Evolutionary conservation across 2,329 filamentous ascomycete genomes (phyloP).

Genomic region (Monosporascus sp.): DNA sequence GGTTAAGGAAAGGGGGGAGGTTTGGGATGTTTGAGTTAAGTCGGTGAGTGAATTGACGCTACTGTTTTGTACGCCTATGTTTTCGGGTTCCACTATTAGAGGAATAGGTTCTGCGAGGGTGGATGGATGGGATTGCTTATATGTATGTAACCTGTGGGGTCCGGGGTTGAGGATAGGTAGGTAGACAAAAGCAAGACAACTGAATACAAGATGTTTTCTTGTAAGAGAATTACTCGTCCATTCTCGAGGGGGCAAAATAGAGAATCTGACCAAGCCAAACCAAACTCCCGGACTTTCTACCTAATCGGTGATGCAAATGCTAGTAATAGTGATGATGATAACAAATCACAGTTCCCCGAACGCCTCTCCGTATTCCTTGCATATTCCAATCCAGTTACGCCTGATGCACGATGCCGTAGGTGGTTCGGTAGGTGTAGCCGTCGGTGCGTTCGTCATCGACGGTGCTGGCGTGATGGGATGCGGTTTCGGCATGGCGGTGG

Average conservation of each 20-base stretch:
- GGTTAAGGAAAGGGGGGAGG: neutral
- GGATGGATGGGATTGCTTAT: too few species aligned
- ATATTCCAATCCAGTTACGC: neutral
- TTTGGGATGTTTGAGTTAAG: neutral
- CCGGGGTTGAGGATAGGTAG: too few species aligned
- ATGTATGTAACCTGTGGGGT: too few species aligned
- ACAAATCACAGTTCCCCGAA: neutral
- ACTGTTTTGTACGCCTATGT: neutral
- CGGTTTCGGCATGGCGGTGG: neutral
- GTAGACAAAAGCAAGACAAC: too few species aligned
- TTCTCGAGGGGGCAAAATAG: too few species aligned
- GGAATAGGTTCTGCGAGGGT: too few species aligned
- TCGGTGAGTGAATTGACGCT: neutral
- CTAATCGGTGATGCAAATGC: too few species aligned
- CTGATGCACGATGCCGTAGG: neutral
- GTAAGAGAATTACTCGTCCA: too few species aligned
- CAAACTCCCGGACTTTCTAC: too few species aligned
- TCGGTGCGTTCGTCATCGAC: neutral
- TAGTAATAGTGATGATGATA: neutral
- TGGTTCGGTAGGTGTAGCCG: neutral
- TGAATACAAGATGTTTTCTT: too few species aligned
- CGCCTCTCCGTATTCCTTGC: neutral
- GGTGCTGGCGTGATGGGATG: conserved; percentile 9
- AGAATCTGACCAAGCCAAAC: too few species aligned
- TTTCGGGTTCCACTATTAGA: too few species aligned